Evolutionary conservation across 2,329 filamentous ascomycete genomes (phyloP).

Genomic region (Fusarium napiforme): DNA sequence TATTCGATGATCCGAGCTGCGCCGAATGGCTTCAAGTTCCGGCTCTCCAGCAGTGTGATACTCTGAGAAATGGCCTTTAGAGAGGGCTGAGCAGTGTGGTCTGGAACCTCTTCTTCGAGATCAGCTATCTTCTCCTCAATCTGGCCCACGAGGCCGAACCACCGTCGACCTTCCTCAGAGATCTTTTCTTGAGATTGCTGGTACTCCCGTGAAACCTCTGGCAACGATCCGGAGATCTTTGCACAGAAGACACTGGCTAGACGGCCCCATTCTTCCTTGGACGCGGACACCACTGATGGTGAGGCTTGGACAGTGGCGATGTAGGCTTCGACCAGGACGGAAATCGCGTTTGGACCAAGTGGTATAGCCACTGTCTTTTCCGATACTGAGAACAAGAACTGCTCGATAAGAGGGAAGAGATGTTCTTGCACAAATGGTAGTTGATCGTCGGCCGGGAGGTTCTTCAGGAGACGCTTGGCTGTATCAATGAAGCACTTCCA

Average conservation of each 20-base stretch:
- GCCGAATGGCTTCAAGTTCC: conserved; percentile 68
- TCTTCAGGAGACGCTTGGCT: conserved; percentile 63
- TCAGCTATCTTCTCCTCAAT: conserved; percentile 52
- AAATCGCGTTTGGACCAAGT: conserved; percentile 49
- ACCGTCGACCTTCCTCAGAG: conserved; percentile 72
- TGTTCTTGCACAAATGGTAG: conserved; percentile 59
- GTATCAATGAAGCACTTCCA: conserved; percentile 81
- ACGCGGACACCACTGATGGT: conserved; percentile 57
- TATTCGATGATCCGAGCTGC: conserved; percentile 60
- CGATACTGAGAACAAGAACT: conserved; percentile 61
- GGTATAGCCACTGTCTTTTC: conserved; percentile 52
- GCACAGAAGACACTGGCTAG: conserved; percentile 71
- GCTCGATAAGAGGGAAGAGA: conserved; percentile 64
- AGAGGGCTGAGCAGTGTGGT: conserved; percentile 48
- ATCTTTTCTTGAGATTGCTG: conserved; percentile 76
- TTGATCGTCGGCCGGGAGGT: conserved; percentile 58
- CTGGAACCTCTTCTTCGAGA: conserved; percentile 33
- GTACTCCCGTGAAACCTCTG: conserved; percentile 84
- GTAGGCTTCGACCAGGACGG: conserved; percentile 61
- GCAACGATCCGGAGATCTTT: conserved; percentile 77
- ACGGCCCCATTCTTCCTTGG: conserved; percentile 69
- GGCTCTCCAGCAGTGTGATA: conserved; percentile 57
- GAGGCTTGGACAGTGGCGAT: conserved; percentile 55
- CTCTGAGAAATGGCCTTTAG: conserved; percentile 48
- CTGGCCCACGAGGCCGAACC: conserved; percentile 68